These are phyloP conservation scores for Suhomyces atakaporum DNA, from an alignment of 1,139 yeast species.

Conservation along the genomic window DNA sequence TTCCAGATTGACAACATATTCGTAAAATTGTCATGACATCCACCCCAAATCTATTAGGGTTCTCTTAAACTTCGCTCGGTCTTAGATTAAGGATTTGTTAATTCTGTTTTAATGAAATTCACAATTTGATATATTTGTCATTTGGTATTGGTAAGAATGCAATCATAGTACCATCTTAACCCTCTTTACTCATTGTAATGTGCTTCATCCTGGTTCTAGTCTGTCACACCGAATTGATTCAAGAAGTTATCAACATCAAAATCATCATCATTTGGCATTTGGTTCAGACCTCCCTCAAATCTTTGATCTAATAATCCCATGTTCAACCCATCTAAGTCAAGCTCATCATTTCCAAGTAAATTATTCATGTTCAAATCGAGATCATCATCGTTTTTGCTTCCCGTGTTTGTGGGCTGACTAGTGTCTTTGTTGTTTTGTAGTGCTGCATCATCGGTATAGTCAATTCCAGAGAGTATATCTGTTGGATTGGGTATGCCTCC, in stretches of 20 bases:
- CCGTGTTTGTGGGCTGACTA: constrained; percentile 3
- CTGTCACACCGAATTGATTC: constrained; percentile 43
- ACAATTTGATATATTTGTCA: too few species aligned
- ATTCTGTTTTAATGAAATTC: too few species aligned
- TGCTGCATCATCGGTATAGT: constrained; percentile 23
- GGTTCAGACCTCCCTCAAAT: constrained; percentile 23
- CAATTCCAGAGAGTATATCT: constrained; percentile 41
- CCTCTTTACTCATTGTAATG: not conserved
- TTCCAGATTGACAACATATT: too few species aligned
- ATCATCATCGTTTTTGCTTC: constrained; percentile 11
- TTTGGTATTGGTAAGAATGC: too few species aligned
- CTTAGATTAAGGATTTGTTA: too few species aligned
- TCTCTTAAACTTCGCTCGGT: too few species aligned
- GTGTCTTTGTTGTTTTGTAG: constrained; percentile 7
- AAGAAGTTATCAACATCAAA: constrained; percentile 51
- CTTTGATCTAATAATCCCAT: constrained; percentile 46
- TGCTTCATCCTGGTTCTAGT: constrained; percentile 2
- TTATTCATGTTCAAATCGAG: constrained; percentile 45
- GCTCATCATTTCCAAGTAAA: constrained; percentile 44
- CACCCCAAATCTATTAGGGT: too few species aligned
- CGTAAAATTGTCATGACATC: too few species aligned
- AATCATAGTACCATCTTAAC: too few species aligned
- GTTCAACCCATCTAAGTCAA: constrained; percentile 46
- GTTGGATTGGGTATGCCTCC: constrained; percentile 39
- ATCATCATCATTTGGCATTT: constrained; percentile 35